These are phyloP conservation scores for Trypanosoma cruzi DNA, from an alignment of 208 protist species.

Conservation along the genomic window DNA sequence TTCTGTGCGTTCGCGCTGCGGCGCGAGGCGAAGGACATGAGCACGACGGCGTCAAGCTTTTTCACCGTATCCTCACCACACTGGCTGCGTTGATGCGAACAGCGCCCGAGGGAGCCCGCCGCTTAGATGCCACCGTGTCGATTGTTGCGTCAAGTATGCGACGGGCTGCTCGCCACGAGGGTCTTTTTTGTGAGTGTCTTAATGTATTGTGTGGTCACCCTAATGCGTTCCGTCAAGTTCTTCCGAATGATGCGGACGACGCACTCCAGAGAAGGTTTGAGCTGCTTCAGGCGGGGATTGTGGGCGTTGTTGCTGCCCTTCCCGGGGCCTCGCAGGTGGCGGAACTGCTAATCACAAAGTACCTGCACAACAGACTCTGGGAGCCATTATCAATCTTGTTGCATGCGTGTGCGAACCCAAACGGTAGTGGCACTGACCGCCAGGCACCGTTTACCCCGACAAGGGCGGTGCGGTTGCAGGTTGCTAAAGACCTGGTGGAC, in stretches of 20 bases:
- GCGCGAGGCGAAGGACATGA: slow-evolving; percentile 22
- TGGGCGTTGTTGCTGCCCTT: slow-evolving; percentile 37
- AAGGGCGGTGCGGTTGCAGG: not conserved
- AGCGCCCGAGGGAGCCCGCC: slow-evolving; percentile 43
- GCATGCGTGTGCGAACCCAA: not conserved
- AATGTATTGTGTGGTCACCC: slow-evolving; percentile 36
- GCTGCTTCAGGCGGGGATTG: slow-evolving; percentile 37
- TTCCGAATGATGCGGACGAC: slow-evolving; percentile 21
- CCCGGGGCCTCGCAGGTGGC: slow-evolving; percentile 34
- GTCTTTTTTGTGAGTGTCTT: slow-evolving; percentile 50
- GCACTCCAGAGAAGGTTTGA: slow-evolving; percentile 34
- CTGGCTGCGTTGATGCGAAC: slow-evolving; percentile 35
- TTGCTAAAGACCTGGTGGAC: slow-evolving; percentile 13
- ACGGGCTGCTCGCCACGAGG: slow-evolving; percentile 45
- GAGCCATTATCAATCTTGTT: slow-evolving; percentile 9
- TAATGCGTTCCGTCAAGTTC: slow-evolving; percentile 33
- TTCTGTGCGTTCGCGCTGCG: slow-evolving; percentile 76
- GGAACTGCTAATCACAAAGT: slow-evolving; percentile 34
- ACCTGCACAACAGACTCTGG: slow-evolving; percentile 28
- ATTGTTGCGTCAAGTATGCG: slow-evolving; percentile 45
- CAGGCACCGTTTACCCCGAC: not conserved
- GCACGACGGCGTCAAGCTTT: slow-evolving; percentile 66
- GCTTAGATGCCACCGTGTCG: slow-evolving; percentile 26
- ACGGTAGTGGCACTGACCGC: not conserved
- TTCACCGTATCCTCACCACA: slow-evolving; percentile 64